These are phyloP conservation scores for Purshia tridentata DNA, from an alignment of 306 rosid genomes.

Conservation along the genomic window DNA sequence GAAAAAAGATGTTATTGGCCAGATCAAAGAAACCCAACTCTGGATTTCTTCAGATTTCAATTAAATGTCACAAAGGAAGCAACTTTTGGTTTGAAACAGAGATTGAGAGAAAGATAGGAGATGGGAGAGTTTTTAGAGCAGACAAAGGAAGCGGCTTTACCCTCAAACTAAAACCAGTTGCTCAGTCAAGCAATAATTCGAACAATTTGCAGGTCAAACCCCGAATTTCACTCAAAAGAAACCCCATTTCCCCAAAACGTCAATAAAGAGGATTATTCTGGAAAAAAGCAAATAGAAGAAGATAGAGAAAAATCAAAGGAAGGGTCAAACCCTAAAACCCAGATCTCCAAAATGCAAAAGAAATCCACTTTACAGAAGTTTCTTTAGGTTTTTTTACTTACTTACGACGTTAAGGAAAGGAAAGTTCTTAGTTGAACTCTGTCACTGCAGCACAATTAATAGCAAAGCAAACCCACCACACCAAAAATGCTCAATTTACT, in stretches of 20 bases:
- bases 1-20: background rate
- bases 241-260: conserved; percentile 18
- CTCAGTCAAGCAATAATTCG: conserved; percentile 6
- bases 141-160: conserved; percentile 12
- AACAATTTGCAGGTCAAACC: conserved; percentile 21
- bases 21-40: conserved; percentile 33
- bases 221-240: conserved; percentile 10
- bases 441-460: conserved; percentile 35
- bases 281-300: conserved; percentile 7
- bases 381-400: too few relatives aligned
- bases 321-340: conserved; percentile 61
- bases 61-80: background rate
- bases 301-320: conserved; percentile 21
- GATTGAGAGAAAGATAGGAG: background rate
- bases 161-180: background rate
- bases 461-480: conserved; percentile 35
- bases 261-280: conserved; percentile 4
- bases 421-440: too few relatives aligned
- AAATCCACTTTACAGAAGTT: conserved; percentile 20
- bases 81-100: background rate
- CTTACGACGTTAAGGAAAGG: too few relatives aligned
- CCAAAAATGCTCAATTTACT: conserved; percentile 38
- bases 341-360: conserved; percentile 64
- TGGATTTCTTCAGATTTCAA: conserved; percentile 22
- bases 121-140: background rate